Conservation (phyloP, 176 grass and related monocot species). For the Raddia distichophylla region DNA sequence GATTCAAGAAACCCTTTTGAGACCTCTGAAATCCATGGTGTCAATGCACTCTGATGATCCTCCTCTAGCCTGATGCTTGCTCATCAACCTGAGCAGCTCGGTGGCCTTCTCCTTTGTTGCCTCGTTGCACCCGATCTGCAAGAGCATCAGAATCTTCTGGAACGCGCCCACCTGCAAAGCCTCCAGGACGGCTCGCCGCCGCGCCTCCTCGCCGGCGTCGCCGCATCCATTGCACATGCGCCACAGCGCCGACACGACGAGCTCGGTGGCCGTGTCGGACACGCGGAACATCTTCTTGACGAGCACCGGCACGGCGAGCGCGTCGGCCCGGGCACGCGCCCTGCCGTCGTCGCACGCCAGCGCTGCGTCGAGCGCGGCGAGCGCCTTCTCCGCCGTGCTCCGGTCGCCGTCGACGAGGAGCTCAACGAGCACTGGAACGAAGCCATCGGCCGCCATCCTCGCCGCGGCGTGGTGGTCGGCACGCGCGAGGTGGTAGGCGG, state of each 20-base stretch:
- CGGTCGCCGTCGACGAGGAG: slow-evolving; percentile 51
- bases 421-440: slow-evolving; percentile 47
- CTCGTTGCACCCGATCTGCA: slow-evolving; percentile 50
- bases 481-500: slow-evolving; percentile 43
- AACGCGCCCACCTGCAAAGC: slow-evolving; percentile 54
- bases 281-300: slow-evolving; percentile 63
- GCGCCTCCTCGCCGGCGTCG: neutral
- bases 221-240: slow-evolving; percentile 47
- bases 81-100: slow-evolving; percentile 58
- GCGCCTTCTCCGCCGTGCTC: slow-evolving; percentile 60
- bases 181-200: slow-evolving; percentile 26
- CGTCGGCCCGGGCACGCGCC: slow-evolving; percentile 32
- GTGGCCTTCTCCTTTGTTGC: slow-evolving; percentile 52
- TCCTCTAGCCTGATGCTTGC: slow-evolving; percentile 20
- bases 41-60: slow-evolving; percentile 39
- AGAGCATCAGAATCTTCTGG: slow-evolving; percentile 59
- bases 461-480: slow-evolving; percentile 6
- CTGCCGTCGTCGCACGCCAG: slow-evolving; percentile 37
- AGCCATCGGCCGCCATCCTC: slow-evolving; percentile 8
- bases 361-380: slow-evolving; percentile 47
- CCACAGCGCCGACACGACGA: slow-evolving; percentile 53
- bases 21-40: slow-evolving; percentile 50
- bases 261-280: slow-evolving; percentile 54
- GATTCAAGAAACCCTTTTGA: slow-evolving; percentile 48
- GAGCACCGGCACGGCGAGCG: slow-evolving; percentile 56